A percentile compares a stretch with the other conserved stretches of the same genome.
Evolutionary conservation across 1,284 basidiomycete genomes (phyloP).

Genomic region (Ganoderma meredithae): DNA sequence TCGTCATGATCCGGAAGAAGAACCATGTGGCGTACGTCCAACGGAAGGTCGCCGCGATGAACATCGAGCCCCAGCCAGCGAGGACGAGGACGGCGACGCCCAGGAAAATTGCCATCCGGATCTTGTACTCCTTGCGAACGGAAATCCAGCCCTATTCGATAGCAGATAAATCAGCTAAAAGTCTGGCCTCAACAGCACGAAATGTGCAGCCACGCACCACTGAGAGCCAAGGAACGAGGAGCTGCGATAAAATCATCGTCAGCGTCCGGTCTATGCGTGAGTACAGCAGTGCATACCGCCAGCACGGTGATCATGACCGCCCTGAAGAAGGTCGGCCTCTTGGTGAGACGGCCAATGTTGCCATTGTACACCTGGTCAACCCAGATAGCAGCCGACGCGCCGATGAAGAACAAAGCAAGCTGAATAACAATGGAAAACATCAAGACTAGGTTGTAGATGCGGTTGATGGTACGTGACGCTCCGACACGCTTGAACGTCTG

Average conservation of each 20-base stretch:
- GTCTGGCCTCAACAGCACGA: slow-evolving; percentile 1
- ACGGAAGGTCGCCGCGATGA: slow-evolving; percentile 72
- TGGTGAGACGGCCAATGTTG: slow-evolving; percentile 60
- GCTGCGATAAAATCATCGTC: slow-evolving; percentile 43
- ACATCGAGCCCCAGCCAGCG: slow-evolving; percentile 75
- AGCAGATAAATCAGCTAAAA: slow-evolving; percentile 12
- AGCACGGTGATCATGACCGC: slow-evolving; percentile 63
- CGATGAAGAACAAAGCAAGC: slow-evolving; percentile 79
- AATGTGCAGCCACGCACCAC: slow-evolving; percentile 47
- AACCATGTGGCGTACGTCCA: slow-evolving; percentile 78
- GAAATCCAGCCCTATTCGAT: slow-evolving; percentile 75
- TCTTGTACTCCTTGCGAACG: slow-evolving; percentile 68
- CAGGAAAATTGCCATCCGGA: slow-evolving; percentile 70
- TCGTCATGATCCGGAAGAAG: slow-evolving; percentile 74
- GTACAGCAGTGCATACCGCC: slow-evolving; percentile 51
- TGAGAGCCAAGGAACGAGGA: slow-evolving; percentile 73
- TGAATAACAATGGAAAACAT: slow-evolving; percentile 77
- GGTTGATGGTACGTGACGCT: slow-evolving; percentile 76
- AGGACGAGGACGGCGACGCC: slow-evolving; percentile 65
- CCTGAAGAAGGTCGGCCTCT: slow-evolving; percentile 57
- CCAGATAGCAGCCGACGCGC: slow-evolving; percentile 74
- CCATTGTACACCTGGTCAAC: slow-evolving; percentile 78
- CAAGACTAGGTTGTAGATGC: slow-evolving; percentile 76
- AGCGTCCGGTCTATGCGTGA: not conserved
- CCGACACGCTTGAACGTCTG: slow-evolving; percentile 87